Conservation (phyloP, 192 early-diverging fungal genomes). For the Coemansia sp. region DNA sequence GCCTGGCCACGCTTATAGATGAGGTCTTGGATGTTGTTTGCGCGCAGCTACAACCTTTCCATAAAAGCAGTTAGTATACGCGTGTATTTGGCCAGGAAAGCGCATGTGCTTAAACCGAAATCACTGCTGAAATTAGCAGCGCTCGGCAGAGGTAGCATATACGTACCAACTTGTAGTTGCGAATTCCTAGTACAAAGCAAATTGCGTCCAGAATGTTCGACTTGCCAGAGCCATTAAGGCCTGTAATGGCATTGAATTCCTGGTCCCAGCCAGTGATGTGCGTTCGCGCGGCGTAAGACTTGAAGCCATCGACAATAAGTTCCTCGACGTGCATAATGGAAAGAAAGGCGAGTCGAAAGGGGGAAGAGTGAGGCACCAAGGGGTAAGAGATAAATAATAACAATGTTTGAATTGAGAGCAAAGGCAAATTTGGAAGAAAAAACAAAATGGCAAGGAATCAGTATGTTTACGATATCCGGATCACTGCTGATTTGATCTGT, state of each 20-base stretch:
- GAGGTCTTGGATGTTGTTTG: slow-evolving; percentile 89
- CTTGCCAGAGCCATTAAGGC: slow-evolving; percentile 96
- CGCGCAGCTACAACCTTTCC: slow-evolving; percentile 63
- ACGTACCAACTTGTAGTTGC: slow-evolving; percentile 82
- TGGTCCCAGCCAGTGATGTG: slow-evolving; percentile 98
- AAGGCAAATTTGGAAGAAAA: background rate
- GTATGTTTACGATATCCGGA: background rate
- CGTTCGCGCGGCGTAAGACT: slow-evolving; percentile 93
- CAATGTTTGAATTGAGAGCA: background rate
- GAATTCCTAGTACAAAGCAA: slow-evolving; percentile 97
- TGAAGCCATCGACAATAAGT: slow-evolving; percentile 97
- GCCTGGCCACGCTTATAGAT: slow-evolving; percentile 99
- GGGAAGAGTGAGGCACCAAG: background rate
- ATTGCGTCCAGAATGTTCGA: slow-evolving; percentile 98
- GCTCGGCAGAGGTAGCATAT: background rate
- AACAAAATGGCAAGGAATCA: background rate
- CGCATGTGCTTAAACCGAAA: background rate
- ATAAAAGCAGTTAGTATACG: background rate
- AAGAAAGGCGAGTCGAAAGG: background rate
- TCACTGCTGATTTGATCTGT: slow-evolving; percentile 1
- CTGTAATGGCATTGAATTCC: slow-evolving; percentile 97
- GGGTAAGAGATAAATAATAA: background rate
- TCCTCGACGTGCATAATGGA: slow-evolving; percentile 85
- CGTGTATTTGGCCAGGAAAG: background rate
- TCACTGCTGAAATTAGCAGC: background rate